Conservation (phyloP, 2,329 filamentous ascomycete species). For the Dryadomyces quercus-mongolicae region DNA sequence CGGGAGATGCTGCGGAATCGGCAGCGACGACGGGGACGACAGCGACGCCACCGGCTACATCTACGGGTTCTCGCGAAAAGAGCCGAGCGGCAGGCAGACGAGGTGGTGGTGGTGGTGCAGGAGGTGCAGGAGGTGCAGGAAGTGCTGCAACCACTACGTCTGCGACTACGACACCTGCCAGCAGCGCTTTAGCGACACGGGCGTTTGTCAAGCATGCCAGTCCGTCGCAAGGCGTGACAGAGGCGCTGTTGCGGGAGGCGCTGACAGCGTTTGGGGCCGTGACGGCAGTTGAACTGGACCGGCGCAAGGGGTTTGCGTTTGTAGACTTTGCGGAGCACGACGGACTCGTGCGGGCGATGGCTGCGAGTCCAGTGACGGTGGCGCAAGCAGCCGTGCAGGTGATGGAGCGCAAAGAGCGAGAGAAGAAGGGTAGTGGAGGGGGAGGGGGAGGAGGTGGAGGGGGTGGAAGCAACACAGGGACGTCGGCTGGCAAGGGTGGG, state of each 20-base stretch:
- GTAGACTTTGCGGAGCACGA: conserved; percentile 72
- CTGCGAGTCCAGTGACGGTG: conserved; percentile 68
- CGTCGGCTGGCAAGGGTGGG: neutral
- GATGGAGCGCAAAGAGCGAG: conserved; percentile 62
- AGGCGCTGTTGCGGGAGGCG: conserved; percentile 61
- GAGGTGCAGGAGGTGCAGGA: too few species aligned
- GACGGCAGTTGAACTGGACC: conserved; percentile 79
- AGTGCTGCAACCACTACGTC: neutral
- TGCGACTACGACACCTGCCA: conserved; percentile 19
- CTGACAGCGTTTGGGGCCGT: conserved; percentile 65
- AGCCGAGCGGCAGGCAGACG: neutral
- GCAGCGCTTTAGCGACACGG: conserved; percentile 33
- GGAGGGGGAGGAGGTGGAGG: neutral
- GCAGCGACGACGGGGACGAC: conserved; percentile 12
- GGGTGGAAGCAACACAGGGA: too few species aligned
- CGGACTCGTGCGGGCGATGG: conserved; percentile 64
- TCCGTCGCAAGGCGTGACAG: conserved; percentile 82
- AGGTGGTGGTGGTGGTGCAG: neutral
- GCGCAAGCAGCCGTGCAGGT: conserved; percentile 81
- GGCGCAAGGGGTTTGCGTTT: conserved; percentile 89
- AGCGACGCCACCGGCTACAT: conserved; percentile 3
- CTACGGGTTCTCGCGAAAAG: conserved; percentile 1
- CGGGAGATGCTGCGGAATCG: conserved; percentile 15
- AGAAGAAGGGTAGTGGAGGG: conserved; percentile 13
- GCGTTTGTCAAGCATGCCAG: conserved; percentile 77